Evolutionary conservation across 345 rosid genomes (phyloP).

Genomic region (Lagerstroemia speciosa): DNA sequence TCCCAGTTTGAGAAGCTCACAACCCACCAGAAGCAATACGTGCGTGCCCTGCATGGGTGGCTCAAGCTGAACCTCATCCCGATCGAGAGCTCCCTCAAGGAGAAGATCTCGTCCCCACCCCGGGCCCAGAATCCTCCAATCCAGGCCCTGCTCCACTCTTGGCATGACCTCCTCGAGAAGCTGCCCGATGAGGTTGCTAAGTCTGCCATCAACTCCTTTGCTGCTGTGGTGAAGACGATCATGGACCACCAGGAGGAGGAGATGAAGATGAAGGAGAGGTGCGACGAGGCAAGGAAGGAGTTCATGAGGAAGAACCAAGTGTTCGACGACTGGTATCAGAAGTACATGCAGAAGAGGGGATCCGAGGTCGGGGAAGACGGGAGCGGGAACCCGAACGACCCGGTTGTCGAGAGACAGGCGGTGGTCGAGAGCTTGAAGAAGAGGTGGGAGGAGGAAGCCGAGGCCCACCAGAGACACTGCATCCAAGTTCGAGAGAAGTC

Average conservation of each 20-base stretch:
- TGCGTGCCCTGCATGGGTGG: slow-evolving; percentile 59
- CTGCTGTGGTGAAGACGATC: slow-evolving; percentile 61
- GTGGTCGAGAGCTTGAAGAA: slow-evolving; percentile 63
- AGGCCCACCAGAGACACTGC: slow-evolving; percentile 62
- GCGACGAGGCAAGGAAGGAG: slow-evolving; percentile 74
- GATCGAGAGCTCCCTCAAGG: slow-evolving; percentile 60
- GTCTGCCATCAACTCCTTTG: slow-evolving; percentile 70
- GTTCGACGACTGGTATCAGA: slow-evolving; percentile 86
- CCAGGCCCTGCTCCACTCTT: slow-evolving; percentile 58
- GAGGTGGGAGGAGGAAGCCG: slow-evolving; percentile 64
- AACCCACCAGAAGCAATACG: slow-evolving; percentile 65
- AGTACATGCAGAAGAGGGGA: slow-evolving; percentile 46
- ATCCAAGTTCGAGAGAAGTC: slow-evolving; percentile 90
- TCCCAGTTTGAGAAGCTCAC: slow-evolving; percentile 61
- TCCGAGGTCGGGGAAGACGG: slow-evolving; percentile 49
- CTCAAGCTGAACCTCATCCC: slow-evolving; percentile 66
- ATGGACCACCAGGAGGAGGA: slow-evolving; percentile 75
- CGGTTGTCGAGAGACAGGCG: slow-evolving; percentile 57
- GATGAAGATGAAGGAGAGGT: slow-evolving; percentile 71
- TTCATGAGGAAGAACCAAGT: slow-evolving; percentile 57
- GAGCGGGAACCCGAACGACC: slow-evolving; percentile 45
- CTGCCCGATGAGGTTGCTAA: slow-evolving; percentile 81
- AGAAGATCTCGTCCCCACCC: slow-evolving; percentile 69
- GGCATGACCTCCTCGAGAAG: slow-evolving; percentile 68
- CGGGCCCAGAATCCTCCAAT: slow-evolving; percentile 63